Evolutionary conservation across 208 protist species (phyloP).

Genomic region (Phytomonas francai): DNA sequence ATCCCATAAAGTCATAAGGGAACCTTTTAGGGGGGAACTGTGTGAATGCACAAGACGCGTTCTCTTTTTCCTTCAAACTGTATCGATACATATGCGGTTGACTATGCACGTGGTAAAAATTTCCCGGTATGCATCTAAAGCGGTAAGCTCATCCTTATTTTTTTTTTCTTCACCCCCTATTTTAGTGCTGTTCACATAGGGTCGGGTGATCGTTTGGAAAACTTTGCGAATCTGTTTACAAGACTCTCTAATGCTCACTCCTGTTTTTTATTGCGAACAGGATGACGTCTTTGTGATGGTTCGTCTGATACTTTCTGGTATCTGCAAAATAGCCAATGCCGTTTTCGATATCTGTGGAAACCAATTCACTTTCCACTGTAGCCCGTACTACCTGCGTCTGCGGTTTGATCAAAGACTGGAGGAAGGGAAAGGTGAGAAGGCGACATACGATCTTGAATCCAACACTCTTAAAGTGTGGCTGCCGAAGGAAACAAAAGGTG

Average conservation of each 20-base stretch:
- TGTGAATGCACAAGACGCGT: background rate
- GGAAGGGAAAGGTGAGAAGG: conserved; percentile 65
- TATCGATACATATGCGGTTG: background rate
- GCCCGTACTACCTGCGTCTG: conserved; percentile 86
- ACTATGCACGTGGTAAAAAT: background rate
- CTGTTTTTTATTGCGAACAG: conserved; percentile 74
- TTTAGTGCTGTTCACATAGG: background rate
- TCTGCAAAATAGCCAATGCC: conserved; percentile 73
- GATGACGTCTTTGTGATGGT: conserved; percentile 78
- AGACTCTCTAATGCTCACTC: conserved; percentile 61
- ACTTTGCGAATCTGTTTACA: background rate
- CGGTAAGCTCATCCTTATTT: background rate
- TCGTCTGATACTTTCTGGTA: conserved; percentile 52
- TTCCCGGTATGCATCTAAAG: background rate
- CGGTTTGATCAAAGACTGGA: conserved; percentile 70
- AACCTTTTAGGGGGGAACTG: background rate
- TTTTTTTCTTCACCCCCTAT: background rate
- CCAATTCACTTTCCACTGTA: conserved; percentile 85
- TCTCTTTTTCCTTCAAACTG: background rate
- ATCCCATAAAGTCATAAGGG: background rate
- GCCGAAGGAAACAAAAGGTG: conserved; percentile 62
- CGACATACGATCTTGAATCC: conserved; percentile 73
- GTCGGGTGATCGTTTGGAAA: background rate
- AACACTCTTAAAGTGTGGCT: conserved; percentile 70
- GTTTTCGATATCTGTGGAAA: conserved; percentile 72